phyloP scores from a whole-genome alignment of 2,329 filamentous ascomycete genomes.

The Botrytis elliptica region DNA sequence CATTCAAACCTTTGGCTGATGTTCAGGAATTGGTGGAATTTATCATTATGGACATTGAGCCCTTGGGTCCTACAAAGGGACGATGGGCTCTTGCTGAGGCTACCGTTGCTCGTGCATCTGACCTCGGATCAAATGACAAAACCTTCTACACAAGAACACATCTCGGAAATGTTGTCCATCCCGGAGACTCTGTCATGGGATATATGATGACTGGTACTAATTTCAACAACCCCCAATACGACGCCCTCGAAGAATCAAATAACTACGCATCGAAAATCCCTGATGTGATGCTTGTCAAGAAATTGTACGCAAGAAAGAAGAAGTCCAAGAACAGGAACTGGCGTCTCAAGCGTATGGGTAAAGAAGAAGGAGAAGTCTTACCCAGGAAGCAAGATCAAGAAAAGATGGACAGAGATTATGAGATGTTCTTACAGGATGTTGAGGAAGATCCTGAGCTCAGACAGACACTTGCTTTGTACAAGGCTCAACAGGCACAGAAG shows the following conservation, averaged over 20 bases:
- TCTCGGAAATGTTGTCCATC: slow-evolving; percentile 78
- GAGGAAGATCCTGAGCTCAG: slow-evolving; percentile 92
- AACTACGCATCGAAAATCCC: slow-evolving; percentile 78
- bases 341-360: slow-evolving; percentile 90
- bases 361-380: slow-evolving; percentile 83
- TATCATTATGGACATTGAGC: slow-evolving; percentile 91
- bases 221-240: slow-evolving; percentile 86
- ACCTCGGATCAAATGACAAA: slow-evolving; percentile 81
- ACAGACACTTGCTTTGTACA: slow-evolving; percentile 82
- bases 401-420: slow-evolving; percentile 87
- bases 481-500: slow-evolving; percentile 50
- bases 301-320: slow-evolving; percentile 83
- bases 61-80: slow-evolving; percentile 70
- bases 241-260: slow-evolving; percentile 75
- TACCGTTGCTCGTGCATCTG: slow-evolving; percentile 81
- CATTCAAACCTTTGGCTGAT: slow-evolving; percentile 81
- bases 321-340: slow-evolving; percentile 84
- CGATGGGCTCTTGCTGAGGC: slow-evolving; percentile 83
- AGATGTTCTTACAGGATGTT: slow-evolving; percentile 94
- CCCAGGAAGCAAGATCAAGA: slow-evolving; percentile 87
- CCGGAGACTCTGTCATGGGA: slow-evolving; percentile 92
- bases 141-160: slow-evolving; percentile 92
- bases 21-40: slow-evolving; percentile 86
- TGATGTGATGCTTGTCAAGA: slow-evolving; percentile 95
- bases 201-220: slow-evolving; percentile 87